Base-by-base conservation (phyloP, 495 filamentous ascomycete genomes). In the Tuber umbilicatum region DNA sequence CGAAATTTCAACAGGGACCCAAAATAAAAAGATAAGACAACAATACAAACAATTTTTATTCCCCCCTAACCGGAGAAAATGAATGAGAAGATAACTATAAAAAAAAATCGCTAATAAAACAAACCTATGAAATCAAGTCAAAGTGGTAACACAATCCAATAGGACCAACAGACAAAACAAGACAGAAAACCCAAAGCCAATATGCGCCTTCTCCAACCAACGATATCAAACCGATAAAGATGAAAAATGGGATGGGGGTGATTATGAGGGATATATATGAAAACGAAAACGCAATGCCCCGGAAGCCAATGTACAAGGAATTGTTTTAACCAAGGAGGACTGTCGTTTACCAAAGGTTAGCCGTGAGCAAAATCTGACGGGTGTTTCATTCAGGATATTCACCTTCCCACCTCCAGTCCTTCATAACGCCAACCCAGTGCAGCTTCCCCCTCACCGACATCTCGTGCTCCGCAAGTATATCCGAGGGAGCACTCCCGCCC, bases 341-440 rank as follows among this genome's bases (percentile, higher is more conserved):
- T 72, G 31, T 68, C 73, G 71, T 76, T 72, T 42, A 80, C 72
- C 55, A 79, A 70, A 75, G 37, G n/a, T 39, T 69, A 21, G 19
- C 50, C 42, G 37, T 80, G 31, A 79, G 78, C 42, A 76, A 35
- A 35, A 37, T 69, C 19, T 5, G 39, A 40, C 12, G 41, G 31
- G 39, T 35, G 69, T 45, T 27, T 16, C 12, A 60, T 38, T 55
- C 23, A 40, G 31, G 35, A 60, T 73, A 82, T 86, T 84, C 84
- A 92, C 90, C 89, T 87, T 93, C 91, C 91, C 91, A 94, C 23
- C 87, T 85, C 89, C 89, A 92, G 74, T 93, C 91, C 75, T 88
- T 88, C 91, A 94, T 94, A 68, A 94, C 90, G 73, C 90, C 89
- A 19, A 91, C 86, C 91, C 91, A 94, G 82, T 94, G 91, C 76